Percentiles rank a stretch among this genome's conserved stretches.
These are phyloP conservation scores for Syncephalis plumigaleata DNA, from an alignment of 371 early-diverging fungal species.

Conservation along the genomic window DNA sequence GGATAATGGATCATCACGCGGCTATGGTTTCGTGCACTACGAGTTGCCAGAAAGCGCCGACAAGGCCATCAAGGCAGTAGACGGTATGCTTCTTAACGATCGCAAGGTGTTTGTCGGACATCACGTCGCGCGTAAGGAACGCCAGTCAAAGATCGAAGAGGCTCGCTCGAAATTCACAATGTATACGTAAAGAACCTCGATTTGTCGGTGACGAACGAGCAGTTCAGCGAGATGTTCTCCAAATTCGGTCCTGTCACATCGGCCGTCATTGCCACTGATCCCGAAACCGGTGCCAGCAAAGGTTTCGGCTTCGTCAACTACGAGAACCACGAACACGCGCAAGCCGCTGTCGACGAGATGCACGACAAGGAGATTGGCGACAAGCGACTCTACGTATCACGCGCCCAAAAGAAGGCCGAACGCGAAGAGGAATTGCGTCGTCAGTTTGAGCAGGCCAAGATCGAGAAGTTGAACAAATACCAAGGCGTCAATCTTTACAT, in stretches of 20 bases:
- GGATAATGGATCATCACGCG: conserved; percentile 78
- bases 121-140: conserved; percentile 87
- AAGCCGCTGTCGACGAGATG: conserved; percentile 80
- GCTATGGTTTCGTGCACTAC: conserved; percentile 99
- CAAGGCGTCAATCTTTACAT: conserved; percentile 96
- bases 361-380: conserved; percentile 84
- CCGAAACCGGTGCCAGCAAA: conserved; percentile 62
- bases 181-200: conserved; percentile 98
- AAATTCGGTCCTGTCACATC: conserved; percentile 82
- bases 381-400: conserved; percentile 88
- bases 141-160: conserved; percentile 84
- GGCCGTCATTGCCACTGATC: conserved; percentile 44
- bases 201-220: conserved; percentile 60
- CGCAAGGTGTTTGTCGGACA: conserved; percentile 82
- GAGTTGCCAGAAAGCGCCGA: conserved; percentile 91
- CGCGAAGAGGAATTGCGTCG: conserved; percentile 90
- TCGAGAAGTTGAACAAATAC: conserved; percentile 91
- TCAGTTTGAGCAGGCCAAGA: conserved; percentile 84
- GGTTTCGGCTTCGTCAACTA: conserved; percentile 98
- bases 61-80: conserved; percentile 91
- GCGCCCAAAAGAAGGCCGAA: conserved; percentile 98
- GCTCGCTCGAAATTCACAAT: conserved; percentile 88
- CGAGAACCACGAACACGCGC: conserved; percentile 81
- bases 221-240: conserved; percentile 67
- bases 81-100: conserved; percentile 98